Base-by-base conservation (phyloP, 108 stramenopile species). In the Cyclotella sp. region DNA sequence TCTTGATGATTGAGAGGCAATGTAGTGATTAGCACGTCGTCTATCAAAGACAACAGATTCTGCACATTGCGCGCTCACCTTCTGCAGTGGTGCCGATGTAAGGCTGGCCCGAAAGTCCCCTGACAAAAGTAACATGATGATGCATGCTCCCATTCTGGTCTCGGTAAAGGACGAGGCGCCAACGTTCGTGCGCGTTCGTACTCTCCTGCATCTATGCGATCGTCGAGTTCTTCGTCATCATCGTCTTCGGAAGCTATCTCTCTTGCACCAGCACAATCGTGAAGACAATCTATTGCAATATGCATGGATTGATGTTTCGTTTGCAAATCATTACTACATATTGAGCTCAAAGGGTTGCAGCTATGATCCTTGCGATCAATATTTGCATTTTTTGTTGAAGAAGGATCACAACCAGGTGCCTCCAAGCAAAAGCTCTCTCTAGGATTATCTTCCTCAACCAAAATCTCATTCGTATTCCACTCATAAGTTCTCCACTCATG, bases 41-140 rank as follows among this genome's bases (percentile, higher is more conserved):
- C 6, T 3, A 51, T 16, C 16, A 51, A n/a, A 51, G 16, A 7
- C 8, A 19, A 3, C 19, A 19, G 8, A 27, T 9, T 22, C 2
- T 27, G 3, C 57, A 27, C 13, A 22, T 41, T 41, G 39, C 5
- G 39, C 5, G 40, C 40, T 66, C 46, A 66, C 65, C 65, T 45
- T 42, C 97, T 75, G 82, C 97, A 97, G 81, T 97, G 97, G 76
- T 97, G 97, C 2, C 97, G 89, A 55, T 94, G 84, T 24, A 94
- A 83, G 3, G 94, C 89, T 9, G 93, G 88, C 45, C 93, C 93
- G 85, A 97, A 97, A 6, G 77, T 64, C 69, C 87, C 73, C 26
- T 81, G 77, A 72, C 97, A 97, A 10, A 58, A 21, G 63, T 81
- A 76, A 72, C 94, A 95, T 19, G 81, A 82, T 19, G 88, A 82